A percentile compares a stretch with the other conserved stretches of the same genome.
Conservation (phyloP, 805 yeast genomes). For the Millerozyma acaciae region DNA sequence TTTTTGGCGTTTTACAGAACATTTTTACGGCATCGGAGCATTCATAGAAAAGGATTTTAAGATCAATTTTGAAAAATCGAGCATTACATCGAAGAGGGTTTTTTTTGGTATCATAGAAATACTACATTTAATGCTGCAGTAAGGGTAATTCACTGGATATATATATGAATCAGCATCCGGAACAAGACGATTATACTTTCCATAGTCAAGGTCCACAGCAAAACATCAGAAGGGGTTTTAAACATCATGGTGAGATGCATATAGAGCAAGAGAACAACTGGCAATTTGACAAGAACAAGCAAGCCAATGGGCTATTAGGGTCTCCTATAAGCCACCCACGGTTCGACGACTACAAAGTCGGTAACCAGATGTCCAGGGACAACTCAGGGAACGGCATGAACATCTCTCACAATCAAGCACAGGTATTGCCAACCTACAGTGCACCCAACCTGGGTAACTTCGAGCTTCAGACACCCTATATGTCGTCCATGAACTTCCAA, state of each 20-base stretch:
- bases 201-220: neutral
- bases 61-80: too few relatives aligned
- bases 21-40: too few relatives aligned
- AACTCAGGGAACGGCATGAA: too few relatives aligned
- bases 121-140: too few relatives aligned
- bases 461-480: slow-evolving; percentile 8
- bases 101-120: too few relatives aligned
- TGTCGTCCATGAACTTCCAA: slow-evolving; percentile 19
- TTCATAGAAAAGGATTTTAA: too few relatives aligned
- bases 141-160: too few relatives aligned
- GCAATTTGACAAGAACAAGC: slow-evolving; percentile 4
- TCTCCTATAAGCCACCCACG: slow-evolving; percentile 8
- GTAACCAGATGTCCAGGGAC: slow-evolving; percentile 1
- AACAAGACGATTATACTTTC: neutral
- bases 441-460: slow-evolving; percentile 6
- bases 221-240: slow-evolving; percentile 1
- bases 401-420: slow-evolving; percentile 7
- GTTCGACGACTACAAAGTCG: slow-evolving; percentile 8
- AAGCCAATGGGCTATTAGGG: slow-evolving; percentile 6
- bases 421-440: slow-evolving; percentile 4
- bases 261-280: too few relatives aligned
- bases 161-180: slow-evolving; percentile 2
- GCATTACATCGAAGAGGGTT: too few relatives aligned
- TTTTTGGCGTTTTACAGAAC: too few relatives aligned
- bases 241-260: too few relatives aligned